Conservation (phyloP, 768 basidiomycete genomes). For the Russula brevipes region DNA sequence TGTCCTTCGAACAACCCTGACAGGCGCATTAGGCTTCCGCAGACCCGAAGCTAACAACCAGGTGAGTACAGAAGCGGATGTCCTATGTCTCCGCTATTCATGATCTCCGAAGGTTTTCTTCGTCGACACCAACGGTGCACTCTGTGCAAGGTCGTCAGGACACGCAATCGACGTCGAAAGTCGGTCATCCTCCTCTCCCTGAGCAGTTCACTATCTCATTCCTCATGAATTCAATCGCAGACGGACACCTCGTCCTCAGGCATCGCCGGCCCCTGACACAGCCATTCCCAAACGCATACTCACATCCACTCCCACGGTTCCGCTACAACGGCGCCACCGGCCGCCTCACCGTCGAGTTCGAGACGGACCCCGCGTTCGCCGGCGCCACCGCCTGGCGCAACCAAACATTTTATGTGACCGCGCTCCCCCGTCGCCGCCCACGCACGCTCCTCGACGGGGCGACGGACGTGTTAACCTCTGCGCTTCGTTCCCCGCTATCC, state of each 20-base stretch:
- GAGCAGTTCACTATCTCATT: too few species aligned
- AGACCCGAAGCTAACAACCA: slow-evolving; percentile 70
- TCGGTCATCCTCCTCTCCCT: slow-evolving; percentile 29
- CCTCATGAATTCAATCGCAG: slow-evolving; percentile 33
- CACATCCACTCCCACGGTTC: slow-evolving; percentile 73
- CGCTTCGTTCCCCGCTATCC: slow-evolving; percentile 52
- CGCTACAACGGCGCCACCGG: slow-evolving; percentile 49
- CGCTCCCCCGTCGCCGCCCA: slow-evolving; percentile 64
- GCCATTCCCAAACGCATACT: slow-evolving; percentile 73
- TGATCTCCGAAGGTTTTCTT: slow-evolving; percentile 61
- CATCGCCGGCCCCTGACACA: slow-evolving; percentile 70
- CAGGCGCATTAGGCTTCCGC: slow-evolving; percentile 48
- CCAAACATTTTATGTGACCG: slow-evolving; percentile 57
- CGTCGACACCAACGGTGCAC: slow-evolving; percentile 67
- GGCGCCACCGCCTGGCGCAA: slow-evolving; percentile 49
- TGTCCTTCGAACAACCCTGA: not conserved
- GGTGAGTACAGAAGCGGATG: slow-evolving; percentile 35
- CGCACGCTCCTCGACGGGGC: slow-evolving; percentile 69
- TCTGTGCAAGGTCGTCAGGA: slow-evolving; percentile 74
- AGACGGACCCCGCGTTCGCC: slow-evolving; percentile 55
- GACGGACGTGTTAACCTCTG: slow-evolving; percentile 56
- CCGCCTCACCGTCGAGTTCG: slow-evolving; percentile 57
- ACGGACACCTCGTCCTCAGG: slow-evolving; percentile 61
- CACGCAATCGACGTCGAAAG: slow-evolving; percentile 81
- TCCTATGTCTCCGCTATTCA: not conserved